A percentile compares a stretch with the other conserved stretches of the same genome.
phyloP scores from a whole-genome alignment of 2,329 filamentous ascomycete genomes.

The Sporothrix globosa region DNA sequence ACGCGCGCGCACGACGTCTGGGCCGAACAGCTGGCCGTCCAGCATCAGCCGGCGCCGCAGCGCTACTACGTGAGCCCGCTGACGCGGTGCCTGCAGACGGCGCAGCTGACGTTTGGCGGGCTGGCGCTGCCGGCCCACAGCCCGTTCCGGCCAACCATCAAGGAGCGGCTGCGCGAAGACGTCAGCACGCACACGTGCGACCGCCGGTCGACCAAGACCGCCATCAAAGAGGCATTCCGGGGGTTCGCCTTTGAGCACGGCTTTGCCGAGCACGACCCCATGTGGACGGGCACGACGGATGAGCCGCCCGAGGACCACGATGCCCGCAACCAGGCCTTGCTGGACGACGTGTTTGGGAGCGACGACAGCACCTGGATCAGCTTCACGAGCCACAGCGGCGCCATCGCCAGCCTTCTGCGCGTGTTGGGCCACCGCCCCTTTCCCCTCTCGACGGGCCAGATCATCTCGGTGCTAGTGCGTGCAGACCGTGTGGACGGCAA shows the following conservation, averaged over 20 bases:
- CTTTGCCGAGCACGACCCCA: slow-evolving; percentile 59
- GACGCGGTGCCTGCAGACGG: slow-evolving; percentile 64
- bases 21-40: slow-evolving; percentile 53
- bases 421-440: slow-evolving; percentile 61
- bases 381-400: slow-evolving; percentile 63
- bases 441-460: slow-evolving; percentile 64
- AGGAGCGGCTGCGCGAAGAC: slow-evolving; percentile 67
- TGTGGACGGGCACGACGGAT: slow-evolving; percentile 50
- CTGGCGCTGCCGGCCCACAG: slow-evolving; percentile 55
- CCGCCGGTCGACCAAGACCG: slow-evolving; percentile 58
- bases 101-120: slow-evolving; percentile 61
- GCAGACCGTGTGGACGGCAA: slow-evolving; percentile 46
- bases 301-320: slow-evolving; percentile 55
- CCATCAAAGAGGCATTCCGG: slow-evolving; percentile 57
- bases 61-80: slow-evolving; percentile 68
- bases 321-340: slow-evolving; percentile 51
- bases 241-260: slow-evolving; percentile 61
- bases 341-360: slow-evolving; percentile 60
- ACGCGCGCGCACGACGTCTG: slow-evolving; percentile 63
- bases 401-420: slow-evolving; percentile 51
- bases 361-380: slow-evolving; percentile 61
- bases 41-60: slow-evolving; percentile 63
- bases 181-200: slow-evolving; percentile 72
- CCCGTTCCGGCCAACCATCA: slow-evolving; percentile 62
- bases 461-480: slow-evolving; percentile 69